Base-by-base conservation (phyloP, 2,329 filamentous ascomycete species). In the Aspergillus ibericus region DNA sequence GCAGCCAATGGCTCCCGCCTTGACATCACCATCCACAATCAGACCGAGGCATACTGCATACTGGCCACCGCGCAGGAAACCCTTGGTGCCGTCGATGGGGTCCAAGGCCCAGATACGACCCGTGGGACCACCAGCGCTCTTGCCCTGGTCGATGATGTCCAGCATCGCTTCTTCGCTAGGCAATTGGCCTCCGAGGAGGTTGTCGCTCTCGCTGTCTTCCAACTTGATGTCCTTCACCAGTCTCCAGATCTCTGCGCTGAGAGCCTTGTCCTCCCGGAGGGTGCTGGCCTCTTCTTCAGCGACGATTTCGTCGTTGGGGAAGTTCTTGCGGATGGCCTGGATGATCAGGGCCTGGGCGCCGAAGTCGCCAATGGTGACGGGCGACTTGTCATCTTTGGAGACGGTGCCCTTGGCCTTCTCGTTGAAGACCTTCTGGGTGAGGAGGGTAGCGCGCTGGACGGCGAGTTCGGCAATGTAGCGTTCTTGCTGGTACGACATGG, bases 331-430 rank as follows among this genome's bases (percentile, higher is more conserved):
- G 66, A 99, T 88, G 27, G 93, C 93, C 58, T 88, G 84, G 72
- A 98, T 96, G 77, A 99, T 96, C 65, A 99, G 86, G 32, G 95
- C 93, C 81, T 99, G 95, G 36, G 95, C 96, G 71, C 95, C 95
- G 76, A 96, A 98, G 80, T 99, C 95, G 75, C 93, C 95, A 69
- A 98, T 95, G 16, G 95, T 99, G 69, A 99, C 95, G 65, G 95
- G 95, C 9, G 93, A 96, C 74, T 91, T 92, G 82, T 99, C 95
- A 77, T 91, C 89, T 81, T 99, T 99, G 75, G 89, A 90, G 53
- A 96, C 83, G 47, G 95, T 97, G 68, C 93, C 93, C 80, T 98
- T 98, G 69, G 92, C 89, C 78, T 93, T 95, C 68, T 93, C 90
- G 78, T 92, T 82, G 81, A 90, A 91, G 72, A 92, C 90, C 62